A percentile compares a stretch with the other conserved stretches of the same genome.
These are phyloP conservation scores for Hypoxylon sp. DNA, from an alignment of 2,329 filamentous ascomycete species.

Conservation along the genomic window DNA sequence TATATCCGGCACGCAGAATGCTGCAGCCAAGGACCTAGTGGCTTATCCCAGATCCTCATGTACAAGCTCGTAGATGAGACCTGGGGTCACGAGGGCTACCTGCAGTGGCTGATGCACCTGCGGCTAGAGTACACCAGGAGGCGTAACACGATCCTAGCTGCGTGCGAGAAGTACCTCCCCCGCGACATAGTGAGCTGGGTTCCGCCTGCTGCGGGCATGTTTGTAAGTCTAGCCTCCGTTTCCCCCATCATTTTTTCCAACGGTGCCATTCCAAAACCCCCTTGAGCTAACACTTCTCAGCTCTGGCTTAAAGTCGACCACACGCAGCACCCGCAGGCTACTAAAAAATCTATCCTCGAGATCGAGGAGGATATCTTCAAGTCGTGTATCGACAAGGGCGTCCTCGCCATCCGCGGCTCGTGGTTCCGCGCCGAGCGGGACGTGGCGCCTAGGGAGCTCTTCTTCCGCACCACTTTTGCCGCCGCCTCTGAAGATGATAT, in stretches of 20 bases:
- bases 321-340: slow-evolving; percentile 73
- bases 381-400: slow-evolving; percentile 79
- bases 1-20: slow-evolving; percentile 87
- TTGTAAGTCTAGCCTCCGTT: slow-evolving; percentile 71
- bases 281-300: slow-evolving; percentile 58
- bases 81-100: slow-evolving; percentile 93
- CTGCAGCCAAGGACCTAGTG: slow-evolving; percentile 86
- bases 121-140: slow-evolving; percentile 85
- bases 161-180: slow-evolving; percentile 85
- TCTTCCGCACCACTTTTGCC: slow-evolving; percentile 92
- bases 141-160: slow-evolving; percentile 81
- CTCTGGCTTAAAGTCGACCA: slow-evolving; percentile 82
- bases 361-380: slow-evolving; percentile 92
- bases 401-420: slow-evolving; percentile 85
- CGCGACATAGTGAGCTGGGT: slow-evolving; percentile 82
- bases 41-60: slow-evolving; percentile 85
- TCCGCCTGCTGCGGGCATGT: slow-evolving; percentile 91
- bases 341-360: slow-evolving; percentile 68
- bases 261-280: neutral
- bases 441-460: slow-evolving; percentile 74
- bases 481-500: slow-evolving; percentile 81
- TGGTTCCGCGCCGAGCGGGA: slow-evolving; percentile 89
- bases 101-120: slow-evolving; percentile 89
- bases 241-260: slow-evolving; percentile 1
- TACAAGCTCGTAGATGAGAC: slow-evolving; percentile 93